Percentiles rank a stretch among this genome's conserved stretches.
Evolutionary conservation across 148 eudicot genomes (phyloP).

Genomic region (Rhododendron williamsianum): DNA sequence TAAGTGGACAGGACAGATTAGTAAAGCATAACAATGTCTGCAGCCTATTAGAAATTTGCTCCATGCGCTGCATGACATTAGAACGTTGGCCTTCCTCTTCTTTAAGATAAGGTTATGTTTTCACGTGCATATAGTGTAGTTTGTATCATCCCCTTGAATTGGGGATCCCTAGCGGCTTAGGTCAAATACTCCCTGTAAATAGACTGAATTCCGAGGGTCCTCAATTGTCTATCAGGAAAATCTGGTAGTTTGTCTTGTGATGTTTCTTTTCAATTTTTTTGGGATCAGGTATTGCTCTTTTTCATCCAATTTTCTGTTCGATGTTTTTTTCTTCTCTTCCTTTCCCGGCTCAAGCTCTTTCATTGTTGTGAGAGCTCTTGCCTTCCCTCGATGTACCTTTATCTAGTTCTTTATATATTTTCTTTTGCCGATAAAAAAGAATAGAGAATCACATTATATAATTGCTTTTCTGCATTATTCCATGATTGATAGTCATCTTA

Average conservation of each 20-base stretch:
- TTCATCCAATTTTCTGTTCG: neutral
- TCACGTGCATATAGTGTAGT: neutral
- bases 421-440: no score
- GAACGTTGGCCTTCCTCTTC: neutral
- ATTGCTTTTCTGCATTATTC: no score
- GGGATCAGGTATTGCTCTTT: no score
- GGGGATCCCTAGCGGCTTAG: neutral
- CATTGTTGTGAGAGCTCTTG: no score
- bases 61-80: neutral
- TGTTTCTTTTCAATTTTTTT: neutral
- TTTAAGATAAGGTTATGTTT: neutral
- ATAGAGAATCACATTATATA: no score
- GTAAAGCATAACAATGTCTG: neutral
- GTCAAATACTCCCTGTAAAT: neutral
- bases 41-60: neutral
- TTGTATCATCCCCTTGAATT: neutral
- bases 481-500: no score
- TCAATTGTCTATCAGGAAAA: neutral
- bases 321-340: neutral
- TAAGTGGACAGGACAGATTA: neutral
- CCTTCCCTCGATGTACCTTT: no score
- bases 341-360: neutral
- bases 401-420: no score
- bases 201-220: neutral
- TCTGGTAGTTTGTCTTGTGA: neutral